Base-by-base conservation (phyloP, 1,139 yeast species). In the Taphrina pruni region DNA sequence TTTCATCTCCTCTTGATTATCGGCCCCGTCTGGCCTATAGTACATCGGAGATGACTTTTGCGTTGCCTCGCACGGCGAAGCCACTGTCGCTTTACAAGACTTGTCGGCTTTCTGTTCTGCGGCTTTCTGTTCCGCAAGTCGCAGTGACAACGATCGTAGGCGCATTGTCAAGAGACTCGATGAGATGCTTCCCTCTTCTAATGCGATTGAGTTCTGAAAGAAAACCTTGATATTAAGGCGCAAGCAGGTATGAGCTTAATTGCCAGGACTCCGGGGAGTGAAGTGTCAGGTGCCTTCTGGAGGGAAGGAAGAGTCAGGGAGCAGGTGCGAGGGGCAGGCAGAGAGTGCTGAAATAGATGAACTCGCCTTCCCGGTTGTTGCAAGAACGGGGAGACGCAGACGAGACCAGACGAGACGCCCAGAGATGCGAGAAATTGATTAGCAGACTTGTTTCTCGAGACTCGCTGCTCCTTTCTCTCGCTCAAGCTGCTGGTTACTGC, bases 21-120 rank as follows among this genome's bases (percentile, higher is more conserved):
- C 54, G 36, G 54, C 36, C 54, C 11, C 54, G 54, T 50, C 54
- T 50, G 36, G 36, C n/a, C 54, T 50, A 50, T 50, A 50, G 54
- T 50, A 50, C n/a, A 11, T 50, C 54, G 54, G 54, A 50, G 54
- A 21, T 20, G 54, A 50, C 54, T 11, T n/a, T 21, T 50, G 54
- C n/a, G 8, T 21, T 8, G n/a, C 12, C 36, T 50, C 54, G 54
- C 54, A 50, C 36, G 54, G 11, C 12, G 36, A 1, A 50, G 6
- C 36, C 8, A 6, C 36, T 26, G 36, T 21, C 54, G 36, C 36
- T n/a, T 32, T 9, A 32, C n/a, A 8, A 21, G 36, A 8, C 36
- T 50, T 21, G 9, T 21, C 36, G 36, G 54, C 12, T n/a, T 26
- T 26, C n/a, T 50, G 8, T 6, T 50, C 54, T 2, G 36, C 36